Evolutionary conservation across 2,329 filamentous ascomycete genomes (phyloP), one percentile per base, ranked within the genome.

Genomic region (Penicillium italicum): DNA sequence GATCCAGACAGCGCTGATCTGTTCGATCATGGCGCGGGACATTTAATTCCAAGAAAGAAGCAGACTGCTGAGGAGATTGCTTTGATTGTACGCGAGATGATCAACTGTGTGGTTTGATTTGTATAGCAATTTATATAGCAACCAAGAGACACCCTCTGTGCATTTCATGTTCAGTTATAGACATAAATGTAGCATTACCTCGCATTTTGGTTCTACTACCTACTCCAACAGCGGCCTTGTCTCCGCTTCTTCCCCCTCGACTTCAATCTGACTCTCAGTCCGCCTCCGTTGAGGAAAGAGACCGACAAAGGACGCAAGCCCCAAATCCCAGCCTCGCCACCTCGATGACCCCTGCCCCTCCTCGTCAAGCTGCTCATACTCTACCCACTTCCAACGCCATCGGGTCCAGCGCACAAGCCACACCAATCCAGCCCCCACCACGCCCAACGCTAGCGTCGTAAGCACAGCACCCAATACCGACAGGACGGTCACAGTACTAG

Each of bases 1-100:
- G 71, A 78, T 50, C 66, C 69, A 7, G 74, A 77, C 36, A 72
- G 63, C 1, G 75, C 74, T 0, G 70, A 71, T 43, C 62, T 79
- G 5, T 78, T 77, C 33, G 76, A 79, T 45, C 75, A 78, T 48
- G 76, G 72, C 0, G 74, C 74, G 31, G 77, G 77, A 0, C 77
- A 79, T 59, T 71, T 71, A 2, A 62, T 79, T 9, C 76, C 77
- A 7, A 63, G 71, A 14, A 66, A 65, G 42, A 63, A 65, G 40
- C 62, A 67, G 24, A 73, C 70, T 1, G 60, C 74, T 9, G 60
- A 61, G 11, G 73, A 76, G 46, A 64, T 76, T 14, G 63, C 65
- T 8, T 62, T 66, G 10, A 59, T 66, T 24, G 61, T 72, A 9
- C 55, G 56, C 33, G 58, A 62, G 16, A 59, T 61, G 56, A 60